phyloP scores from a whole-genome alignment of 78 protist species.

The Mantamonas sphyraenae region DNA sequence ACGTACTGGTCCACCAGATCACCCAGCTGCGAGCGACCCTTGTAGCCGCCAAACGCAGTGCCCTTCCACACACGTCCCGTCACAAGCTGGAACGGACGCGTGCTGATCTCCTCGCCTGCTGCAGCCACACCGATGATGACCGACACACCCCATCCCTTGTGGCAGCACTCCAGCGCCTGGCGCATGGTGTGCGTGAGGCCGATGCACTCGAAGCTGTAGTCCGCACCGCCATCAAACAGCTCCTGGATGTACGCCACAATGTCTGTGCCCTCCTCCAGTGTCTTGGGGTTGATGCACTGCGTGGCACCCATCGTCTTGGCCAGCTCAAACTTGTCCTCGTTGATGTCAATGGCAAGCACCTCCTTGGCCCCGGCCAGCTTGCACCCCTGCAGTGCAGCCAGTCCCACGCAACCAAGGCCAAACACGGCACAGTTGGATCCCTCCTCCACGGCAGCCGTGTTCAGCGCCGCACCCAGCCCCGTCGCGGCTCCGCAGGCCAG shows the following conservation, averaged over 20 bases:
- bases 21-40: neutral
- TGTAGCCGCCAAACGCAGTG: constrained; percentile 63
- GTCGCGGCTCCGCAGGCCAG: constrained; percentile 50
- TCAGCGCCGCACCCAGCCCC: constrained; percentile 72
- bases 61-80: constrained; percentile 83
- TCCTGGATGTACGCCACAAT: neutral
- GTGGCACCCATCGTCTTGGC: constrained; percentile 80
- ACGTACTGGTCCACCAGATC: neutral
- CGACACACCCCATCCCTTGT: constrained; percentile 82
- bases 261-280: constrained; percentile 41
- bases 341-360: constrained; percentile 85
- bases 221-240: constrained; percentile 46
- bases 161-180: constrained; percentile 71
- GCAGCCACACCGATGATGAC: constrained; percentile 34
- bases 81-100: constrained; percentile 92
- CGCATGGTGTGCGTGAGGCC: constrained; percentile 82
- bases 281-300: constrained; percentile 74
- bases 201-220: constrained; percentile 86
- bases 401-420: constrained; percentile 83
- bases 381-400: constrained; percentile 57
- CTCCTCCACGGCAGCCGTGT: constrained; percentile 43
- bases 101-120: constrained; percentile 45
- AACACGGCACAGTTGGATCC: constrained; percentile 48
- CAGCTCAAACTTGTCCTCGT: constrained; percentile 53
- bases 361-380: constrained; percentile 43